Conservation (phyloP, 2,329 filamentous ascomycete species). For the Aquanectria penicillioides region DNA sequence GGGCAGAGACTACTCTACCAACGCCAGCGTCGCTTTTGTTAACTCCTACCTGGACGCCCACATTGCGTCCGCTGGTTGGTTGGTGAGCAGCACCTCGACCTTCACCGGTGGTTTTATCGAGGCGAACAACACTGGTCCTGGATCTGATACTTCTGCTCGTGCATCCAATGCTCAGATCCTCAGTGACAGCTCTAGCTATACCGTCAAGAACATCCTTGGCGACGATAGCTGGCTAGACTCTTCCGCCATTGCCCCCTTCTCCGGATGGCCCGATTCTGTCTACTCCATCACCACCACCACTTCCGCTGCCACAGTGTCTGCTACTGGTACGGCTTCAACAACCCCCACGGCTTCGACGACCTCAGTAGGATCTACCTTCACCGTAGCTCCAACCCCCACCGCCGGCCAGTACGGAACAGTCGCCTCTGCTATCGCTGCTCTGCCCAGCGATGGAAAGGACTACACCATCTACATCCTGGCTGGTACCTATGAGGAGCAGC, state of each 20-base stretch:
- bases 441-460: slow-evolving; percentile 41
- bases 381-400: slow-evolving; percentile 47
- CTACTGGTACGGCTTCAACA: slow-evolving; percentile 14
- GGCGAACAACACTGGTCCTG: slow-evolving; percentile 47
- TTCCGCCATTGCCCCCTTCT: slow-evolving; percentile 41
- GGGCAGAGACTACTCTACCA: slow-evolving; percentile 40
- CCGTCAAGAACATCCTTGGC: slow-evolving; percentile 48
- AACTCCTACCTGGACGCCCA: slow-evolving; percentile 44
- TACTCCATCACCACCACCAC: slow-evolving; percentile 29
- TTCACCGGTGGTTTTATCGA: slow-evolving; percentile 44
- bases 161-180: slow-evolving; percentile 34
- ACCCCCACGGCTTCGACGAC: slow-evolving; percentile 24
- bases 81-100: slow-evolving; percentile 33
- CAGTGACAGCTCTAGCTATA: slow-evolving; percentile 62
- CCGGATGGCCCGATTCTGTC: slow-evolving; percentile 42
- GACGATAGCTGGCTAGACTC: slow-evolving; percentile 46
- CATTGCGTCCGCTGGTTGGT: slow-evolving; percentile 41
- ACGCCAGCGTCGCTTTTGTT: slow-evolving; percentile 40
- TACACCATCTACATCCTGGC: slow-evolving; percentile 39
- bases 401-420: slow-evolving; percentile 53
- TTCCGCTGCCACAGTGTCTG: not conserved
- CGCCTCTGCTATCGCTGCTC: slow-evolving; percentile 53
- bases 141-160: slow-evolving; percentile 36
- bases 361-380: slow-evolving; percentile 22
- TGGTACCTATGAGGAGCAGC: slow-evolving; percentile 35